Evolutionary conservation across 768 basidiomycete species (phyloP), one percentile per base, ranked within the genome.

Genomic region (Termitomyces sp.): DNA sequence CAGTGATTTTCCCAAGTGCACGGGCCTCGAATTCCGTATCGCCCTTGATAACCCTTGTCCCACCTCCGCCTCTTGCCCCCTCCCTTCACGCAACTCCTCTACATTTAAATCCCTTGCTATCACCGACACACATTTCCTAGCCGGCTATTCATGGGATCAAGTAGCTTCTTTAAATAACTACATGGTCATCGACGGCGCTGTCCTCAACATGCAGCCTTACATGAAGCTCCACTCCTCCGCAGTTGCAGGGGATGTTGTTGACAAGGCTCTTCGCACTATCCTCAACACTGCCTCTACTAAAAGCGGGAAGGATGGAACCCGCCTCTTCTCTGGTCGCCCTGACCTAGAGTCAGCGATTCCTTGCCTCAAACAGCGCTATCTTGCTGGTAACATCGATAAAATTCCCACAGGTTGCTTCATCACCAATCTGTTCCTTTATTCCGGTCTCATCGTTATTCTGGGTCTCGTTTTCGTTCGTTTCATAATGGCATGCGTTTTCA

Each of bases 361-460:
- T 10, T 99, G 97, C 71, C 78, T 99, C 53, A 78, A 80, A 53
- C 75, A 92, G 65, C 85, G 97, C 13, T 99, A 97, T 71, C 83
- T 83, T 52, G 95, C 94, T 0, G 97, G 97, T 22, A 89, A 90
- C 69, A 98, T 99, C 61, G 97, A 98, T 77, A 97, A 98, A 74
- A 79, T 97, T 68, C 88, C 94, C 0, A 93, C 97, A 6, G 96
- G 96, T 8, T 99, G 97, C 73, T 95, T 98, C 72, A 85, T 94
- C 40, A 88, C 94, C 33, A 81, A 84, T 47, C 77, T 98, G 28
- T 85, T 98, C 70, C 86, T 98, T 53, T 99, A 97, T 69, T 75
- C 86, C 28, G 92, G 93, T 57, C 81, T 99, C 57, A 83, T 93
- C 70, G 86, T 98, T 74, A 94, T 99, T 67, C 84, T 98, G 56